Conservation (phyloP, 495 filamentous ascomycete species). For the Hypoxylon intermedium region DNA sequence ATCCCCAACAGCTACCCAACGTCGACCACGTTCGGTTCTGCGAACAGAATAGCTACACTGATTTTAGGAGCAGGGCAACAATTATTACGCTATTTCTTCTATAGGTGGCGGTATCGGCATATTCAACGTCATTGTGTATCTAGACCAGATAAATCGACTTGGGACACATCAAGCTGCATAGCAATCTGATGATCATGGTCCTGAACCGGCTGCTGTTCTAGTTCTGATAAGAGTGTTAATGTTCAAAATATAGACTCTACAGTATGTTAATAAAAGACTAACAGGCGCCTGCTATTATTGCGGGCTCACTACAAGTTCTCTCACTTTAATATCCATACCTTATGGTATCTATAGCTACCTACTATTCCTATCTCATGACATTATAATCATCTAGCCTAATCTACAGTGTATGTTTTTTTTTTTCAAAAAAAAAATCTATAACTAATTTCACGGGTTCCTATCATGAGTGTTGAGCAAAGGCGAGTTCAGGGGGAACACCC, state of each 20-base stretch:
- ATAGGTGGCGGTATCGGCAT: conserved; percentile 26
- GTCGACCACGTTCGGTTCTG: conserved; percentile 15
- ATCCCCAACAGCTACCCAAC: conserved; percentile 7
- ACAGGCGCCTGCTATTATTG: background rate
- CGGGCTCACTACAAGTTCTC: background rate
- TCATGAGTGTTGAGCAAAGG: conserved; percentile 30
- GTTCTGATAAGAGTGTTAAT: conserved; percentile 7
- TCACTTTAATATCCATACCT: background rate
- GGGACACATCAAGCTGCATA: conserved; percentile 17
- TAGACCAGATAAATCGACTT: conserved; percentile 1
- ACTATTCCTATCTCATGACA: too few species aligned
- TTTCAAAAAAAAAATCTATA: conserved; percentile 4
- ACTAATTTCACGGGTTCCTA: background rate
- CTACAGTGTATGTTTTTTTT: background rate
- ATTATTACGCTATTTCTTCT: conserved; percentile 1
- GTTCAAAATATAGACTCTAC: background rate
- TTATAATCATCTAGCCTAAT: background rate
- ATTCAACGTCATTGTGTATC: conserved; percentile 25
- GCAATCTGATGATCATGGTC: conserved; percentile 24
- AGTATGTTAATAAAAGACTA: conserved; percentile 3
- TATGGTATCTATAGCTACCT: background rate
- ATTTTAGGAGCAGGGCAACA: conserved; percentile 3
- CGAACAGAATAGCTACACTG: conserved; percentile 5
- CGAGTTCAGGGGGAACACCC: conserved; percentile 16
- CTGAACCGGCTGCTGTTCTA: background rate